These are phyloP conservation scores for Oryza officinalis DNA, from an alignment of 176 grass and related monocot species.

Conservation along the genomic window DNA sequence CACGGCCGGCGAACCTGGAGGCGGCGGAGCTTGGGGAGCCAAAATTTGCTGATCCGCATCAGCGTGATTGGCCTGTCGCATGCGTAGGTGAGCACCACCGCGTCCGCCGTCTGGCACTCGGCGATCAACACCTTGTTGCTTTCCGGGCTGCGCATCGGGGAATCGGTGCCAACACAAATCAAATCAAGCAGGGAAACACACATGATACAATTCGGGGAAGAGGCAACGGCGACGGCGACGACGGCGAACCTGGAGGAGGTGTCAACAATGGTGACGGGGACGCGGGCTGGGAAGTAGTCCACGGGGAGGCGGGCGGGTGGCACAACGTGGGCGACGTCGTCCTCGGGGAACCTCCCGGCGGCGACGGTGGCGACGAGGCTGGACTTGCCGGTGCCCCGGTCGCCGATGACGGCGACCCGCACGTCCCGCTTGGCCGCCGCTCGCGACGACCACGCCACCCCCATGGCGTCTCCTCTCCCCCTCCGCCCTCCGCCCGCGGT, in stretches of 20 bases:
- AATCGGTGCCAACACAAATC: too few relatives aligned
- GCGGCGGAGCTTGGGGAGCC: conserved; percentile 89
- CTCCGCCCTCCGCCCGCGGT: not conserved
- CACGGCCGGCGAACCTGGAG: conserved; percentile 22
- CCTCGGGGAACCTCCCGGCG: conserved; percentile 79
- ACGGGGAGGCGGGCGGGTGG: conserved; percentile 78
- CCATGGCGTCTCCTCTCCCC: conserved; percentile 40
- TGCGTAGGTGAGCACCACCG: conserved; percentile 83
- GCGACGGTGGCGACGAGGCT: conserved; percentile 77
- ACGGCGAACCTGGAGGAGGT: conserved; percentile 67
- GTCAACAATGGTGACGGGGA: conserved; percentile 93
- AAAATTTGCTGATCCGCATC: conserved; percentile 68
- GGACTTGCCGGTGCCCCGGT: conserved; percentile 84
- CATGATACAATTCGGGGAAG: too few relatives aligned
- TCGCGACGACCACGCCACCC: conserved; percentile 11
- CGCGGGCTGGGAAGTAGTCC: conserved; percentile 86
- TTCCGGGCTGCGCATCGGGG: conserved; percentile 50
- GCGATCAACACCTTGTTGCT: conserved; percentile 76
- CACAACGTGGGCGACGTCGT: conserved; percentile 55
- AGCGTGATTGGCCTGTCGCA: conserved; percentile 76
- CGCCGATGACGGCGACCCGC: conserved; percentile 86
- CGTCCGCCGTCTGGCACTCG: conserved; percentile 81
- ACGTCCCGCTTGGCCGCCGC: conserved; percentile 60
- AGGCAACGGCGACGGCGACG: not conserved
- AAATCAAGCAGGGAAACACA: too few relatives aligned